Evolutionary conservation across 192 early-diverging fungal genomes (phyloP), one percentile per base, ranked within the genome.

Genomic region (Phycomyces blakesleeanus): DNA sequence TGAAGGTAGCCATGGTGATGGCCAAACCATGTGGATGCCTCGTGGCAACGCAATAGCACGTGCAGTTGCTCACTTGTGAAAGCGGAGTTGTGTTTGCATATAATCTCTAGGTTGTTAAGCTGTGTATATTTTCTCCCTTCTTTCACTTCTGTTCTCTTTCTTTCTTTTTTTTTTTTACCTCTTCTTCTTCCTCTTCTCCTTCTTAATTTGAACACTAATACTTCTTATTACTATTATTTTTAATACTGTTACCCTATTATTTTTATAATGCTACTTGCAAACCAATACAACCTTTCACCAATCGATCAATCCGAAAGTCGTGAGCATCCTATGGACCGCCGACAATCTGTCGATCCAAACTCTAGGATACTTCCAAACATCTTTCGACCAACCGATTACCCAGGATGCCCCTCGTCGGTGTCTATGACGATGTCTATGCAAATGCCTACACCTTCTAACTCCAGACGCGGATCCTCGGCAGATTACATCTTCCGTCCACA

Each of bases 21-120:
- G 57, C 29, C n/a, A 18, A 14, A 58, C 37, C 37, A 39, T 15
- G 61, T 21, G 51, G 38, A 41, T 22, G 29, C 41, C 51, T 9
- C 24, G 51, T 40, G 62, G 52, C 52, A 54, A 25, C 38, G 2
- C 34, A 40, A 55, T 22, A 64, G 62, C 51, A 64, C 51, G 57
- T 37, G 57, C 29, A 39, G 15, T 34, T 34, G 29, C 29, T 34
- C 29, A 34, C 29, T 34, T 34, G 29, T n/a, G 29, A 34, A 34
- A 20, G 57, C 26, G 51, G 51, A 53, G 53, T 51, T 39, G 44
- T 47, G 44, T 47, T 18, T 47, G 44, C 44, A 47, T 47, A 47
- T 47, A 47, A 18, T 3, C 12, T 47, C 44, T 18, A 7, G 44
- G 18, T 14, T 47, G 11, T 12, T 10, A 26, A 38, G 27, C 42